Percentiles rank a stretch among this genome's conserved stretches.
phyloP scores from a whole-genome alignment of 1,139 yeast genomes.

The Yamadazyma dendronema region DNA sequence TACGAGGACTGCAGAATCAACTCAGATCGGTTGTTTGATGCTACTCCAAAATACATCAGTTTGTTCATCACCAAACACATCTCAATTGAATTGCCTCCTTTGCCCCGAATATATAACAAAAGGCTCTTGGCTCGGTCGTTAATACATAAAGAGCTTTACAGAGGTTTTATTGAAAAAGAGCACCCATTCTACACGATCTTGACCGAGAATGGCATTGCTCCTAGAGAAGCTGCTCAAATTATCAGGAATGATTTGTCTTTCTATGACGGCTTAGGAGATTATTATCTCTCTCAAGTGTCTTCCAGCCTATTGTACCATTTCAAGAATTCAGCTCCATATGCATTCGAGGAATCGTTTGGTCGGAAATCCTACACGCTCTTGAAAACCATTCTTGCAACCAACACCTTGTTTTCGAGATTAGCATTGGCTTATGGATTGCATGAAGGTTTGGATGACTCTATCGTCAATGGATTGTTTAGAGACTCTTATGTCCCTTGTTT shows the following conservation, averaged over 20 bases:
- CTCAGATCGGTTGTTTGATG: constrained; percentile 20
- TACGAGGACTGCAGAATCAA: constrained; percentile 23
- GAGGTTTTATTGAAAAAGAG: constrained; percentile 29
- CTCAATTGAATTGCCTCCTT: constrained; percentile 31
- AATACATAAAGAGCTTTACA: constrained; percentile 40
- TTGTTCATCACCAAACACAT: constrained; percentile 26
- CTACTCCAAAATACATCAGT: constrained; percentile 18
- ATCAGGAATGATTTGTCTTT: constrained; percentile 40
- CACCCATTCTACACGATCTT: constrained; percentile 32
- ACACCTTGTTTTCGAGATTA: constrained; percentile 38
- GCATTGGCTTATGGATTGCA: constrained; percentile 39
- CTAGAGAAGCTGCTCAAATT: constrained; percentile 22
- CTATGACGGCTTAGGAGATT: constrained; percentile 46
- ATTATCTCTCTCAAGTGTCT: constrained; percentile 39
- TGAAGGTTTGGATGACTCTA: constrained; percentile 32
- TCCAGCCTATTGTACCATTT: constrained; percentile 36
- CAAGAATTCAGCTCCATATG: constrained; percentile 20
- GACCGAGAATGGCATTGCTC: constrained; percentile 15
- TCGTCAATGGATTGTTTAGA: constrained; percentile 19
- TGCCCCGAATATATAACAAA: constrained; percentile 34
- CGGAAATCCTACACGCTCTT: constrained; percentile 28
- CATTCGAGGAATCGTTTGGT: constrained; percentile 14
- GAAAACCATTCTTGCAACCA: constrained; percentile 38
- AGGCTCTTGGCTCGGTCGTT: constrained; percentile 35
- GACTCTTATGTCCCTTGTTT: constrained; percentile 25